Evolutionary conservation across 768 basidiomycete species (phyloP).

Genomic region (Exsudoporus frostii): DNA sequence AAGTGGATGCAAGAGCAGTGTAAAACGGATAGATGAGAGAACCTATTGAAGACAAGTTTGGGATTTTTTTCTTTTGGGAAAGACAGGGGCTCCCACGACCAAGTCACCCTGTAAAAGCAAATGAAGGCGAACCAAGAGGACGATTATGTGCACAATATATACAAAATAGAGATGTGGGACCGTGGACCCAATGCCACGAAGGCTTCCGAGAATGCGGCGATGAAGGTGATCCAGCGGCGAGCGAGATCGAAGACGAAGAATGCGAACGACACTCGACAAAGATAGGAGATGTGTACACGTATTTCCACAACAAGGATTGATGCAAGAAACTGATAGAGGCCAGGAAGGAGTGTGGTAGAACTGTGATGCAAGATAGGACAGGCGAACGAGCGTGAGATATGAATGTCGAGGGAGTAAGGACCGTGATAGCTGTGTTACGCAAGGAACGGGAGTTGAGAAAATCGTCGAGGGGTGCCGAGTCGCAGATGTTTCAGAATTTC

Average conservation of each 20-base stretch:
- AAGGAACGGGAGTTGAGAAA: not conserved
- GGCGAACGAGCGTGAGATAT: constrained; percentile 10
- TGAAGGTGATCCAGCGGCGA: not conserved
- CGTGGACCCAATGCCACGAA: not conserved
- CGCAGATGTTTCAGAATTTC: constrained; percentile 7
- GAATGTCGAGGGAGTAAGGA: constrained; percentile 16
- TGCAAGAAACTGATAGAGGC: constrained; percentile 20
- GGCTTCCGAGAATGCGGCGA: not conserved
- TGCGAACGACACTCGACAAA: constrained; percentile 13
- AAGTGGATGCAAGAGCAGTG: constrained; percentile 1
- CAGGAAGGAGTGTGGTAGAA: constrained; percentile 9
- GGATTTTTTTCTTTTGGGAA: not conserved
- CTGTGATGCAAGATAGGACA: constrained; percentile 2
- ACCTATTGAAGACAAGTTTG: not conserved
- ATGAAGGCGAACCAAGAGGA: not conserved
- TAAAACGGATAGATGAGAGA: not conserved
- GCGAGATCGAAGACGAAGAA: constrained; percentile 4
- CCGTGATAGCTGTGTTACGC: constrained; percentile 1
- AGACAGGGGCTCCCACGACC: constrained; percentile 5
- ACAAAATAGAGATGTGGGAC: constrained; percentile 19
- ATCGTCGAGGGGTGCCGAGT: not conserved
- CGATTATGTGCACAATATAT: constrained; percentile 14
- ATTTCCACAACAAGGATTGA: constrained; percentile 32
- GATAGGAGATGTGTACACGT: constrained; percentile 29
- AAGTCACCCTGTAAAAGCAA: not conserved